Evolutionary conservation across 768 basidiomycete genomes (phyloP), one percentile per base, ranked within the genome.

Genomic region (Rhizopogon rudus): DNA sequence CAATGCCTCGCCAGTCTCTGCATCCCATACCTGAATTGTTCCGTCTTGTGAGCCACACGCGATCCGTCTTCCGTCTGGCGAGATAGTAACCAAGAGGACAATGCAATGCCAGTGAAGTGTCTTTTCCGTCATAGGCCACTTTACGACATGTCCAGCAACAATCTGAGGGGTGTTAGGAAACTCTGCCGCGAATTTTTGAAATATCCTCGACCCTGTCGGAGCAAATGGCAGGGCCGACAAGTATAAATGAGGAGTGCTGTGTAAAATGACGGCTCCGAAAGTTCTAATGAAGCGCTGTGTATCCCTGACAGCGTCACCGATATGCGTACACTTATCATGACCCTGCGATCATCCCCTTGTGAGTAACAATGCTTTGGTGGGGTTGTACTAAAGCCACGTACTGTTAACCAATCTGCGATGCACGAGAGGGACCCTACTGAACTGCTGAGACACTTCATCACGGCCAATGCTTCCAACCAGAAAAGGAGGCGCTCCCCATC

Each of bases 11-110:
- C 46, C 46, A 4, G n/a, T 48, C 7, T 48, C 46, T 10, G 22
- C 46, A 25, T 48, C 51, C 65, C 65, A 67, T 7, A 67, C 9
- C 17, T 51, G 25, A 10, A 60, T 42, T 7, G 28, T 60, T 35
- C 22, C 28, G 37, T 60, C 58, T 33, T 16, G 4, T 9, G 51
- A 51, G 4, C 60, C 58, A 17, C 51, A 56, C 0, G 39, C 44
- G 13, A 61, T 54, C 22, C 50, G 46, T n/a, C 16, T 53, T 28
- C 61, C 58, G 35, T 60, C 56, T 17, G 58, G 56, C 17, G 58
- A 59, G 43, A 59, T 54, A 8, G 51, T 53, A 13, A 62, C 56
- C 29, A 51, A 44, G 2, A 12, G 5, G 12, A 60, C 52, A 9
- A 7, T n/a, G 13, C 16, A 14, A 40, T 56, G 51, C 14, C 49